phyloP scores from a whole-genome alignment of 176 grass and related monocot genomes.

The Echinochloa phyllopogon region DNA sequence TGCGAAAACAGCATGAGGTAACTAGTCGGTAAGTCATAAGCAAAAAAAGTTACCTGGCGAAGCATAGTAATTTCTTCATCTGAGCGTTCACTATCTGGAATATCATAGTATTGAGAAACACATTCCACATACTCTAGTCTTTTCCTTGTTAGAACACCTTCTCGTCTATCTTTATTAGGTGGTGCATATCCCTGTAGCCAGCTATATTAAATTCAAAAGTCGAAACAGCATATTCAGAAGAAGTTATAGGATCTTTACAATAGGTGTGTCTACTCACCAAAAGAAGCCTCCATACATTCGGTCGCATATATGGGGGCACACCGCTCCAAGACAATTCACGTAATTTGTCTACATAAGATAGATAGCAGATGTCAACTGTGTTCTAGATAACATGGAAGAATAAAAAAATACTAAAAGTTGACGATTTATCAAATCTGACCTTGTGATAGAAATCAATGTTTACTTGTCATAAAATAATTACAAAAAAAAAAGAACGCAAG shows the following conservation, averaged over 20 bases:
- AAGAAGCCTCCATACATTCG: conserved; percentile 95
- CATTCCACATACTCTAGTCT: conserved; percentile 97
- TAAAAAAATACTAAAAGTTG: not conserved
- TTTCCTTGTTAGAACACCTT: conserved; percentile 90
- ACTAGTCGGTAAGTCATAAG: conserved; percentile 2
- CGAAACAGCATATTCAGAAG: conserved; percentile 36
- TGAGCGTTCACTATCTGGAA: conserved; percentile 81
- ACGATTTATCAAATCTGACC: not conserved
- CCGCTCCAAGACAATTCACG: conserved; percentile 98
- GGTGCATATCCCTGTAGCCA: conserved; percentile 96
- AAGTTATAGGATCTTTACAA: not conserved
- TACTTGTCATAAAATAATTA: not conserved
- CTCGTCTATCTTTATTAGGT: conserved; percentile 91
- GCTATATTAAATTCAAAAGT: conserved; percentile 83
- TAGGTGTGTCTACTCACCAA: conserved; percentile 59
- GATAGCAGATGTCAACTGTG: conserved; percentile 21
- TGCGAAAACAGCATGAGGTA: not conserved
- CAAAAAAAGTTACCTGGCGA: conserved; percentile 65
- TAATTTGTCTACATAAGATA: conserved; percentile 76
- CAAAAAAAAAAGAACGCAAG: not conserved
- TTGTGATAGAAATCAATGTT: not conserved
- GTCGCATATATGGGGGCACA: conserved; percentile 97
- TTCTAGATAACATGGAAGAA: not conserved
- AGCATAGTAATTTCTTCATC: conserved; percentile 99
- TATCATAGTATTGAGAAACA: conserved; percentile 94